These are phyloP conservation scores for Holtermannia corniformis DNA, from an alignment of 768 basidiomycete species.

Conservation along the genomic window DNA sequence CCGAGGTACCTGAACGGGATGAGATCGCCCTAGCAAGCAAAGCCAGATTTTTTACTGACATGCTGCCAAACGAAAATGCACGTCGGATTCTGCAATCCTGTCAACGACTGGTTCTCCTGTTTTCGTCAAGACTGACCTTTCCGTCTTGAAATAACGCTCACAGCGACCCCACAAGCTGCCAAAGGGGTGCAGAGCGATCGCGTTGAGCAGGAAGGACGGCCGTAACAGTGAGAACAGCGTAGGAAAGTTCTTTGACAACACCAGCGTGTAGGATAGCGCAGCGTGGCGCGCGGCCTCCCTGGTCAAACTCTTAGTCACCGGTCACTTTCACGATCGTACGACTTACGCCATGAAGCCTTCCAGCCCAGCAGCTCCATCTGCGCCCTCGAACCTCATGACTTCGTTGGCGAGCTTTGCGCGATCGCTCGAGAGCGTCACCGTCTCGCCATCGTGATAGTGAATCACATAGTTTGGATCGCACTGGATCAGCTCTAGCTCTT, in stretches of 20 bases:
- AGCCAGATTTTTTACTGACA: conserved; percentile 33
- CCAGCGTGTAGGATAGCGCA: conserved; percentile 41
- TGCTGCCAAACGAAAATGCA: conserved; percentile 44
- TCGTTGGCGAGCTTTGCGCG: conserved; percentile 40
- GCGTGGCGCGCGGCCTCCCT: conserved; percentile 40
- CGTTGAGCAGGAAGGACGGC: conserved; percentile 38
- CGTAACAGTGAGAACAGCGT: conserved; percentile 39
- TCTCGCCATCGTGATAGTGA: conserved; percentile 44
- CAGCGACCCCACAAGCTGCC: conserved; percentile 35
- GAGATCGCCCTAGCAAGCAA: background rate
- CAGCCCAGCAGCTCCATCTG: conserved; percentile 39
- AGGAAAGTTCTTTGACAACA: conserved; percentile 42
- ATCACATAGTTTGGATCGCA: conserved; percentile 45
- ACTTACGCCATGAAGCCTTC: conserved; percentile 35
- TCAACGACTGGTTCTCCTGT: conserved; percentile 1
- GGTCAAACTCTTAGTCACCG: background rate
- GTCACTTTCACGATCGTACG: background rate
- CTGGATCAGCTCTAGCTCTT: conserved; percentile 43
- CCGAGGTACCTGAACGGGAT: conserved; percentile 27
- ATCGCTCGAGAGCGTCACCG: conserved; percentile 41
- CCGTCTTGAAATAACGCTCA: conserved; percentile 39
- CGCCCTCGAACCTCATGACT: conserved; percentile 43
- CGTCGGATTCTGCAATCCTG: conserved; percentile 38
- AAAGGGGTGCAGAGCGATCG: conserved; percentile 40
- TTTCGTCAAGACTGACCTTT: conserved; percentile 23